Conservation (phyloP, 768 basidiomycete species). For the Amanita rimosa region DNA sequence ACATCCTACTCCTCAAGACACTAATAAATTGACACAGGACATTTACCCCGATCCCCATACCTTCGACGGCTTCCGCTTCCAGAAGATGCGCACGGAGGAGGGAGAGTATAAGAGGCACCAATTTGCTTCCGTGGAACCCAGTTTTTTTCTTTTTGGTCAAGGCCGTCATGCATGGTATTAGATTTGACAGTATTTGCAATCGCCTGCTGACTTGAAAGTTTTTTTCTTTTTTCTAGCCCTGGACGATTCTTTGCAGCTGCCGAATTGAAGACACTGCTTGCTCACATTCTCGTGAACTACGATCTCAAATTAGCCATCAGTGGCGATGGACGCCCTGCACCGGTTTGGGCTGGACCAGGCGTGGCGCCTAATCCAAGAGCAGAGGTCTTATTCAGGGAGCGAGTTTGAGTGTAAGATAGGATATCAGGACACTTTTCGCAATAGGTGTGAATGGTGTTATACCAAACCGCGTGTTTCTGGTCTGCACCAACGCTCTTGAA, state of each 20-base stretch:
- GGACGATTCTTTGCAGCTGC: constrained; percentile 25
- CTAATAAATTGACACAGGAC: too few species aligned
- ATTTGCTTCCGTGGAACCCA: constrained; percentile 15
- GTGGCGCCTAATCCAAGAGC: constrained; percentile 19
- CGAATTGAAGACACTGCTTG: constrained; percentile 21
- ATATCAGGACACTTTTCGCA: too few species aligned
- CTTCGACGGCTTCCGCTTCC: constrained; percentile 33
- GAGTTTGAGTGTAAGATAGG: not conserved
- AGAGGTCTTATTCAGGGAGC: constrained; percentile 23
- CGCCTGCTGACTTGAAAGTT: not conserved
- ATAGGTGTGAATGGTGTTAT: too few species aligned
- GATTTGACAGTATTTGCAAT: not conserved
- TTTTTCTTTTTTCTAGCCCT: constrained; percentile 11
- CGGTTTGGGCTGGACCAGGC: constrained; percentile 6
- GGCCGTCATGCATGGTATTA: constrained; percentile 14
- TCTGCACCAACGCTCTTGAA: too few species aligned
- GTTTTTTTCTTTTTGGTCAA: constrained; percentile 23
- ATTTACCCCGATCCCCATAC: constrained; percentile 22
- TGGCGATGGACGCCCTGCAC: constrained; percentile 6
- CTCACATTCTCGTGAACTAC: constrained; percentile 20
- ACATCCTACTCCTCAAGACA: not conserved
- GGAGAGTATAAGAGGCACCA: constrained; percentile 19
- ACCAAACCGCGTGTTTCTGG: too few species aligned
- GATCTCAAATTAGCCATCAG: constrained; percentile 21
- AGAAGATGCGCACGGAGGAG: constrained; percentile 17